Percentiles rank a stretch among this genome's conserved stretches.
Evolutionary conservation across 163 green algal species (phyloP).

Genomic region (Scenedesmus sp.): DNA sequence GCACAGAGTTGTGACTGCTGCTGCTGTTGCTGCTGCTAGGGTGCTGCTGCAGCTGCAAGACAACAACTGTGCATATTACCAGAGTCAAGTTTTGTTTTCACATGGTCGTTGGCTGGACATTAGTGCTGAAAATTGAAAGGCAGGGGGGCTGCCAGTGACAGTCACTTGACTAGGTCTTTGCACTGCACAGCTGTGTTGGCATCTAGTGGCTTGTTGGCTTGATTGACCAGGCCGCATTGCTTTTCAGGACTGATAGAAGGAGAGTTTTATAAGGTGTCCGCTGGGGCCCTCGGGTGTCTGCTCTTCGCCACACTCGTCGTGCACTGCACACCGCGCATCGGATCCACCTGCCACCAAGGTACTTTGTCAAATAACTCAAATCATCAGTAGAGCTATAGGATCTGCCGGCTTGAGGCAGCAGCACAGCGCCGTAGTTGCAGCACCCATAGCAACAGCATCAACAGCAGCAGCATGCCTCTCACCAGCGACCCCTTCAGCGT

Average conservation of each 20-base stretch:
- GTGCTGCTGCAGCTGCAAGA: not conserved
- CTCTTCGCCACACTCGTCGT: not conserved
- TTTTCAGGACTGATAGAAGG: too few relatives aligned
- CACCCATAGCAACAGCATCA: not conserved
- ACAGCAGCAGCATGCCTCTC: slow-evolving; percentile 5
- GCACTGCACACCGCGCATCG: not conserved
- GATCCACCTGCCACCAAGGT: not conserved
- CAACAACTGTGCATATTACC: too few relatives aligned
- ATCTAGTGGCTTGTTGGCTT: not conserved
- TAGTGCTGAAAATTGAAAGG: not conserved
- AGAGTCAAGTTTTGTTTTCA: not conserved
- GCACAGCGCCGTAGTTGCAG: not conserved
- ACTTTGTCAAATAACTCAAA: not conserved
- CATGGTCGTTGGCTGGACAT: not conserved
- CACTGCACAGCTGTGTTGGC: not conserved
- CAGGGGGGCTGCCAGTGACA: not conserved
- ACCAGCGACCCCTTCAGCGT: slow-evolving; percentile 12
- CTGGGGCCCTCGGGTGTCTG: not conserved
- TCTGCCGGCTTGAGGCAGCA: not conserved
- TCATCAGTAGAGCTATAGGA: not conserved
- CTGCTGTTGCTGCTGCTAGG: not conserved
- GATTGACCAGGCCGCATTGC: too few relatives aligned
- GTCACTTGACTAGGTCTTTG: slow-evolving; percentile 6
- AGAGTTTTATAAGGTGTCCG: too few relatives aligned
- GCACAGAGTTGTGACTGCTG: not conserved